phyloP scores from a whole-genome alignment of 2,329 filamentous ascomycete species.

The Penicillium digitatum region DNA sequence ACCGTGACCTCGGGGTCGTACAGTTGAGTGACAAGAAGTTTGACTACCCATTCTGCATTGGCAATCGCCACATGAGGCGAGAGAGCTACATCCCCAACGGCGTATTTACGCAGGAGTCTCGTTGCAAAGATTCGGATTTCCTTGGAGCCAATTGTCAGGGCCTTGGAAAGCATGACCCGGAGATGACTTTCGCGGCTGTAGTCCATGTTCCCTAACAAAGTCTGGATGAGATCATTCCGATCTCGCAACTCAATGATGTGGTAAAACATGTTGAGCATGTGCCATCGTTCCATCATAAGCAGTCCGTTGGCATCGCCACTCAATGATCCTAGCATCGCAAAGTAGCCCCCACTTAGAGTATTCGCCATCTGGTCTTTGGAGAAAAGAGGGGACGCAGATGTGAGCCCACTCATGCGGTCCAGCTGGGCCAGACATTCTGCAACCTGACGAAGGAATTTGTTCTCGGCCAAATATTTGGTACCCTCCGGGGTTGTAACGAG shows the following conservation, averaged over 20 bases:
- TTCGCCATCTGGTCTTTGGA: constrained; percentile 78
- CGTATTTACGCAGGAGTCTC: constrained; percentile 80
- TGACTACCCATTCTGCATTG: constrained; percentile 92
- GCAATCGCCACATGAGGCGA: constrained; percentile 44
- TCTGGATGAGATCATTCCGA: constrained; percentile 84
- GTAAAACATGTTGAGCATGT: constrained; percentile 99
- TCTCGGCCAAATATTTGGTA: constrained; percentile 77
- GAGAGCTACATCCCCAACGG: constrained; percentile 54
- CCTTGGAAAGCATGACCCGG: constrained; percentile 86
- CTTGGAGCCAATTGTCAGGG: constrained; percentile 85
- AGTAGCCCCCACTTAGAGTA: constrained; percentile 88
- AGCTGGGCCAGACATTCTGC: constrained; percentile 95
- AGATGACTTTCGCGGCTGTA: constrained; percentile 86
- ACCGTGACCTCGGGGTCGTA: constrained; percentile 98
- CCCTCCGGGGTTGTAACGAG: constrained; percentile 83
- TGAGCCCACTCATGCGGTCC: constrained; percentile 70
- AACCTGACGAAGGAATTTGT: constrained; percentile 88
- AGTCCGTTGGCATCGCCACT: constrained; percentile 79
- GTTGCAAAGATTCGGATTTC: constrained; percentile 88
- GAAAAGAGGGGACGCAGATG: constrained; percentile 78
- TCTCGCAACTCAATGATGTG: constrained; percentile 91
- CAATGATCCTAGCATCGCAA: constrained; percentile 82
- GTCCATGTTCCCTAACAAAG: constrained; percentile 86
- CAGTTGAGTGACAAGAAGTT: constrained; percentile 92
- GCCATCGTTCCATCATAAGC: constrained; percentile 89